phyloP scores from a whole-genome alignment of 1,284 basidiomycete genomes.

The Cutaneotrichosporon mucoides region DNA sequence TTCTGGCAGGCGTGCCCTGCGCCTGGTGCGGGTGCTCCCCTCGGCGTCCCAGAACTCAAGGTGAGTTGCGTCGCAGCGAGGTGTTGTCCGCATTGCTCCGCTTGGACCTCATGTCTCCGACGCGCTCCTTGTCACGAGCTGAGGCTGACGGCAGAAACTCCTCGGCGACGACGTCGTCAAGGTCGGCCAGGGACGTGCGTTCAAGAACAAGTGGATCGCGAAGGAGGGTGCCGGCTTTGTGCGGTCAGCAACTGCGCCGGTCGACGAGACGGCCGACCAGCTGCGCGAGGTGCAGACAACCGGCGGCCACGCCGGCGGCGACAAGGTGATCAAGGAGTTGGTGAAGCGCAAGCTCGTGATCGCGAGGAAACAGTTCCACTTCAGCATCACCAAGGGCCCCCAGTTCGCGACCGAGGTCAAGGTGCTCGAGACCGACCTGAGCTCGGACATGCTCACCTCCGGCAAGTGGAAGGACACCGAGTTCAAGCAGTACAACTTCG shows the following conservation, averaged over 20 bases:
- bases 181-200: conserved; percentile 86
- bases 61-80: conserved; percentile 22
- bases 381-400: conserved; percentile 78
- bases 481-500: conserved; percentile 99
- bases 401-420: conserved; percentile 89
- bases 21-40: conserved; percentile 63
- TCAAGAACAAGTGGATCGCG: conserved; percentile 95
- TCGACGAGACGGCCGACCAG: conserved; percentile 70
- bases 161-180: conserved; percentile 80
- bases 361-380: conserved; percentile 86
- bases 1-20: conserved; percentile 78
- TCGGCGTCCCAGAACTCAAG: conserved; percentile 64
- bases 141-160: conserved; percentile 3
- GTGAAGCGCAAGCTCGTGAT: conserved; percentile 81
- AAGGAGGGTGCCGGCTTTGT: conserved; percentile 88
- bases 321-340: conserved; percentile 72
- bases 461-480: conserved; percentile 85
- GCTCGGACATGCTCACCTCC: conserved; percentile 84
- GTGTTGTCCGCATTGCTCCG: not conserved
- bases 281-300: conserved; percentile 69
- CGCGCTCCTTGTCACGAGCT: not conserved
- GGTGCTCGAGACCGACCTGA: conserved; percentile 97
- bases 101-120: not conserved
- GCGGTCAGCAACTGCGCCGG: conserved; percentile 62
- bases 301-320: conserved; percentile 60